Evolutionary conservation across 352 stramenopile genomes (phyloP).

Genomic region (Pythium aphanidermatum): DNA sequence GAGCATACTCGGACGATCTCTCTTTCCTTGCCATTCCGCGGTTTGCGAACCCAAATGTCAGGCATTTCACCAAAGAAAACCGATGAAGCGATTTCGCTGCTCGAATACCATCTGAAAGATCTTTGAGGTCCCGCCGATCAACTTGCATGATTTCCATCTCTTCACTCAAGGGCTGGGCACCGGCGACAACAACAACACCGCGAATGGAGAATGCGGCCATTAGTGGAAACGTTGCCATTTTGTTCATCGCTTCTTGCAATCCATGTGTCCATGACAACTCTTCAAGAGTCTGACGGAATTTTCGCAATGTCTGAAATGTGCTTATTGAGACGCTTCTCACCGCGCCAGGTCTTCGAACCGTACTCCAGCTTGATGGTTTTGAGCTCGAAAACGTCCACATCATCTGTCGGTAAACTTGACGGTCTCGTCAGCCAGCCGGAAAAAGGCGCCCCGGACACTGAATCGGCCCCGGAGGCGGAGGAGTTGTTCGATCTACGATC

Average conservation of each 20-base stretch:
- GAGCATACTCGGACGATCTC: conserved; percentile 38
- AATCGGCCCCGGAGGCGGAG: not conserved
- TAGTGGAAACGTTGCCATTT: conserved; percentile 46
- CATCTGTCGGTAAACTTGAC: conserved; percentile 1
- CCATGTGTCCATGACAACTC: conserved; percentile 33
- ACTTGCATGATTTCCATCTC: conserved; percentile 31
- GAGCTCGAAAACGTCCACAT: conserved; percentile 45
- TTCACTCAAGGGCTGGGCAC: conserved; percentile 34
- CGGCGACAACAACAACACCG: conserved; percentile 47
- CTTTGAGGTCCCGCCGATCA: conserved; percentile 40
- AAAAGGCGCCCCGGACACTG: not conserved
- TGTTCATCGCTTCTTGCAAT: conserved; percentile 29
- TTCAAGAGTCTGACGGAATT: conserved; percentile 51
- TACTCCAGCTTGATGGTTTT: conserved; percentile 59
- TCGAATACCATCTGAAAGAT: conserved; percentile 36
- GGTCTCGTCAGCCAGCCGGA: not conserved
- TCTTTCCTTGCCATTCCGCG: conserved; percentile 30
- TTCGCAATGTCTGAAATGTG: conserved; percentile 37
- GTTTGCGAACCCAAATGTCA: conserved; percentile 39
- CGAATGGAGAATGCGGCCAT: conserved; percentile 54
- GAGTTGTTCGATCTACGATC: conserved; percentile 15
- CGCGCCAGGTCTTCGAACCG: conserved; percentile 57
- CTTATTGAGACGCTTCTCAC: conserved; percentile 56
- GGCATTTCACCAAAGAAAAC: conserved; percentile 70
- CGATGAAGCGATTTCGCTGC: conserved; percentile 19